Evolutionary conservation across 1,139 yeast genomes (phyloP).

Genomic region (Sugiyamaella xylanicola): DNA sequence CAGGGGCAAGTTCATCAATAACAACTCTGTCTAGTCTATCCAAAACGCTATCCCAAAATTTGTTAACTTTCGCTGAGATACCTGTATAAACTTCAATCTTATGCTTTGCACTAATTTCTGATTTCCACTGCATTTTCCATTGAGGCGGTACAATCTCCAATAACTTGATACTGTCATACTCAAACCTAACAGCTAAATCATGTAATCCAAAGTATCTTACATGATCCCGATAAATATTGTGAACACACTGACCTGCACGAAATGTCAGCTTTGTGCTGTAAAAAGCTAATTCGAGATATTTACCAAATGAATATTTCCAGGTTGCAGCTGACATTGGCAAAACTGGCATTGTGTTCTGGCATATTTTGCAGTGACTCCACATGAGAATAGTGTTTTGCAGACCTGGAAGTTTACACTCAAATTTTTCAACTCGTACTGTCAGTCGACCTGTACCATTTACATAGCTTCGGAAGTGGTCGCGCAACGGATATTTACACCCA

Average conservation of each 20-base stretch:
- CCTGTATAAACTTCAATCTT: conserved; percentile 64
- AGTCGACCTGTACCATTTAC: conserved; percentile 87
- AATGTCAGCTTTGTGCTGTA: conserved; percentile 59
- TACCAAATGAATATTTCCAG: conserved; percentile 91
- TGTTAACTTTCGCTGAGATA: conserved; percentile 55
- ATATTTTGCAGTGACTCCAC: conserved; percentile 90
- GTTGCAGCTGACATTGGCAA: conserved; percentile 86
- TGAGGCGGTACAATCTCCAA: conserved; percentile 81
- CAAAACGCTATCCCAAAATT: conserved; percentile 73
- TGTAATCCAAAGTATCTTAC: conserved; percentile 82
- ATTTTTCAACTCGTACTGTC: conserved; percentile 71
- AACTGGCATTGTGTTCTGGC: conserved; percentile 76
- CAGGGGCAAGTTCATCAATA: conserved; percentile 72
- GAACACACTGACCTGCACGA: conserved; percentile 65
- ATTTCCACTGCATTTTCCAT: conserved; percentile 69
- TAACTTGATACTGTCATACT: conserved; percentile 70
- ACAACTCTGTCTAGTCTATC: conserved; percentile 75
- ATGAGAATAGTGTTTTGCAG: conserved; percentile 71
- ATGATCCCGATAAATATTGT: conserved; percentile 79
- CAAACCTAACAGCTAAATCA: conserved; percentile 77
- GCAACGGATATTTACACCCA: conserved; percentile 70
- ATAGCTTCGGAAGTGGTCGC: conserved; percentile 82
- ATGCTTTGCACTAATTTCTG: conserved; percentile 67
- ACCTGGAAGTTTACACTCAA: conserved; percentile 58
- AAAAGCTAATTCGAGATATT: conserved; percentile 81